Base-by-base conservation (phyloP, 2,329 filamentous ascomycete genomes). In the Cadophora sp. region DNA sequence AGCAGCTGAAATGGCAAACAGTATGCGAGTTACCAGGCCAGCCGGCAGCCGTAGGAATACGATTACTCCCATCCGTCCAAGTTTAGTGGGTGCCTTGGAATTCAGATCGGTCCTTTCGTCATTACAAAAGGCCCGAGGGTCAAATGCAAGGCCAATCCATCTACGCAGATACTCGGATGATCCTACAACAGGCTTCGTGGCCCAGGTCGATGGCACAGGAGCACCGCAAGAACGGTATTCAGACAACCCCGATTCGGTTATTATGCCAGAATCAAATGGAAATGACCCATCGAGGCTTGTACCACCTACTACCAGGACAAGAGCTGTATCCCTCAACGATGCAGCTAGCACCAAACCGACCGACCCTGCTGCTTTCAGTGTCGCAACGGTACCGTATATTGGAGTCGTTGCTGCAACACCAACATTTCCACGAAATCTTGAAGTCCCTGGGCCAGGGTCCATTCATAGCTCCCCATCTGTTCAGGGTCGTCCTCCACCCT, bases 81-180 rank as follows among this genome's bases (percentile, higher is more conserved):
- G 96, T 81, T 82, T 99, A 56, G 91, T 99, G 3, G 96, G 96
- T 51, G 96, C 93, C 9, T 83, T 99, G 66, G 96, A 99, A 79
- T 99, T 99, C 74, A 87, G 94, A 73, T 95, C 95, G 2, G 91
- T 97, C 3, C 82, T 99, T 55, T 91, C 92, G n/a, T 94, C 94
- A 2, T 81, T 99, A 65, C 90, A 96, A 74, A 91, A 89, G 71
- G 92, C 93, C 65, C 88, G 92, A 75, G 96, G 93, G 70, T 87
- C 92, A 30, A 88, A 89, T 73, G 85, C 91, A 20, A 86, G 89
- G 51, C 86, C 89, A 1, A 89, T 97, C 68, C 85, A 89, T 70
- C 80, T 88, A 27, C 86, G 91, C 67, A 87, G 90, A 73, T 91
- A 91, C 75, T 92, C 90, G 0, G 89, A 92, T 69, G 87, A 90